Conservation (phyloP, 2,329 filamentous ascomycete species). For the Fusarium gaditjirri region DNA sequence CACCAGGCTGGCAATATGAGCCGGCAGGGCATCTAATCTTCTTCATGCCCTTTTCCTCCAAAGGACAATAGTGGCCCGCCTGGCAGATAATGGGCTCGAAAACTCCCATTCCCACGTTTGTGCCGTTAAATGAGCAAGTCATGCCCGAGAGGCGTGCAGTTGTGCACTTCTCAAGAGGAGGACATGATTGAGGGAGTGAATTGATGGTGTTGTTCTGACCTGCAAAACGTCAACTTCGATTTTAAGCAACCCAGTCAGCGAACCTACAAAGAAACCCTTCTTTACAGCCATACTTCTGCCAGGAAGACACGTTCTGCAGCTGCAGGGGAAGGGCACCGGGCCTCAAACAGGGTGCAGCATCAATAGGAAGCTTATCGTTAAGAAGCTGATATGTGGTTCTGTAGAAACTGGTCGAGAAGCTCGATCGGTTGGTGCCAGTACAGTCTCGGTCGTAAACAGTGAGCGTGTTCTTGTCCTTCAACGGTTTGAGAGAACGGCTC, state of each 20-base stretch:
- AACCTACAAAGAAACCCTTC: slow-evolving; percentile 57
- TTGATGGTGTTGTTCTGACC: slow-evolving; percentile 59
- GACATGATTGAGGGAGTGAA: slow-evolving; percentile 58
- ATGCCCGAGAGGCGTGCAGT: slow-evolving; percentile 49
- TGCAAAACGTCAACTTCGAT: slow-evolving; percentile 24
- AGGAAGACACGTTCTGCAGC: slow-evolving; percentile 52
- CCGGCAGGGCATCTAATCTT: slow-evolving; percentile 58
- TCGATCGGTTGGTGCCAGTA: slow-evolving; percentile 54
- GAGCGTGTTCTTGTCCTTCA: slow-evolving; percentile 40
- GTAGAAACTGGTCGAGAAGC: slow-evolving; percentile 56
- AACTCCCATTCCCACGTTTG: slow-evolving; percentile 56
- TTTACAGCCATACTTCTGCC: slow-evolving; percentile 52
- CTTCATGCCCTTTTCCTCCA: slow-evolving; percentile 48
- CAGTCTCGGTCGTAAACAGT: slow-evolving; percentile 54
- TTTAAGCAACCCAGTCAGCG: background rate
- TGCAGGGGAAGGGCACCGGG: slow-evolving; percentile 53
- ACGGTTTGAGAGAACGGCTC: slow-evolving; percentile 41
- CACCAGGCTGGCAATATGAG: slow-evolving; percentile 63
- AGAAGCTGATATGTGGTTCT: slow-evolving; percentile 43
- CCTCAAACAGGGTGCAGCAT: slow-evolving; percentile 55
- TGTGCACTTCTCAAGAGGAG: slow-evolving; percentile 53
- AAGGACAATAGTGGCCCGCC: slow-evolving; percentile 61
- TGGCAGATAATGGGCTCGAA: slow-evolving; percentile 64
- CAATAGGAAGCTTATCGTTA: slow-evolving; percentile 45
- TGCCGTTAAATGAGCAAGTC: slow-evolving; percentile 47